These are phyloP conservation scores for Pseudoneurospora amorphoporcata DNA, from an alignment of 495 filamentous ascomycete genomes.

Conservation along the genomic window DNA sequence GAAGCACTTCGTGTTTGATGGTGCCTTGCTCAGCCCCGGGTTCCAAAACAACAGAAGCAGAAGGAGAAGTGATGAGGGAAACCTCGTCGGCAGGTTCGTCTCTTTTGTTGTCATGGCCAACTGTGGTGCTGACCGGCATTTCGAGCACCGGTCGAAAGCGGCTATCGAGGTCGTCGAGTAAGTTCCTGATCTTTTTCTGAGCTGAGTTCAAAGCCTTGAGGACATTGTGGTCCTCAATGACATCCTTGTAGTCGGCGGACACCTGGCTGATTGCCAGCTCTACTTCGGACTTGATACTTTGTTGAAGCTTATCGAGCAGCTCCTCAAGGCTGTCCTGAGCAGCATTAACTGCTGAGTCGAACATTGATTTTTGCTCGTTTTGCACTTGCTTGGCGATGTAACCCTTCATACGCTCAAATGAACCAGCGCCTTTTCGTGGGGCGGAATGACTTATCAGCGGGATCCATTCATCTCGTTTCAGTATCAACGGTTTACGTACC, in stretches of 20 bases:
- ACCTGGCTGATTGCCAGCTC: not conserved
- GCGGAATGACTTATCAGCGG: not conserved
- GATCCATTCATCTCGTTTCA: not conserved
- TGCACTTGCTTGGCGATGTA: constrained; percentile 36
- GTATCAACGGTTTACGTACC: constrained; percentile 23
- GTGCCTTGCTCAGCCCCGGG: not conserved
- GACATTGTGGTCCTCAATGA: constrained; percentile 18
- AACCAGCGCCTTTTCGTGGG: constrained; percentile 27
- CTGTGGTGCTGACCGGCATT: not conserved
- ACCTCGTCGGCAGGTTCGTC: not conserved
- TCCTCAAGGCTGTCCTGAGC: constrained; percentile 22
- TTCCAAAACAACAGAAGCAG: not conserved
- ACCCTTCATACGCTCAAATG: constrained; percentile 39
- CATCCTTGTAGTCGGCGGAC: constrained; percentile 29
- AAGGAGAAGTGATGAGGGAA: not conserved
- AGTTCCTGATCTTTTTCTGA: not conserved
- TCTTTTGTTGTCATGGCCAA: not conserved
- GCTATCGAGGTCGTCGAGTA: constrained; percentile 3
- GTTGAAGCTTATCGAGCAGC: constrained; percentile 22
- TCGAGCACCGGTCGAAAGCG: not conserved
- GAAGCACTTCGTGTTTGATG: not conserved
- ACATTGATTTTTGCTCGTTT: constrained; percentile 31
- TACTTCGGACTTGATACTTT: not conserved
- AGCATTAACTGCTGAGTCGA: constrained; percentile 26
- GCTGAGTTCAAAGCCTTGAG: constrained; percentile 2